A percentile compares a stretch with the other conserved stretches of the same genome.
Conservation (phyloP, 2,329 filamentous ascomycete species). For the Aspergillus pseudoviridinutans region DNA sequence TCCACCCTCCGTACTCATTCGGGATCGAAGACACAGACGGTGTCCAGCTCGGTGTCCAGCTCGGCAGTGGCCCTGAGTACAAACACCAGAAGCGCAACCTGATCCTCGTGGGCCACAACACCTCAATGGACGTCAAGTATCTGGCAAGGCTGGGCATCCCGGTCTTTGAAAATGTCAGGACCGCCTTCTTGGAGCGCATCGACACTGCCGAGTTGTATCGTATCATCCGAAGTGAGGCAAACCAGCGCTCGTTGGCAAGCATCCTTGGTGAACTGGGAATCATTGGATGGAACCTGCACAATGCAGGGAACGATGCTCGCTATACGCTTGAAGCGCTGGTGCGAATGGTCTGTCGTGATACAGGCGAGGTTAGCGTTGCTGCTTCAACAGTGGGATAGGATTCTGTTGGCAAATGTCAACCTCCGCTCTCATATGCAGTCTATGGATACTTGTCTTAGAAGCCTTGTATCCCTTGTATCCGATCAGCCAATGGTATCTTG, state of each 20-base stretch:
- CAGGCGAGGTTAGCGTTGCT: not conserved
- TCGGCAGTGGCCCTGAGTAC: conserved; percentile 5
- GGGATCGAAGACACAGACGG: conserved; percentile 2
- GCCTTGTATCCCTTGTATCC: too few relatives aligned
- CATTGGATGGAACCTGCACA: conserved; percentile 66
- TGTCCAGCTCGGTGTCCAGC: not conserved
- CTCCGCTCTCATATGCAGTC: not conserved
- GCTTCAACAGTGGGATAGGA: not conserved
- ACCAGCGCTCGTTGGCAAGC: conserved; percentile 54
- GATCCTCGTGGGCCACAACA: conserved; percentile 75
- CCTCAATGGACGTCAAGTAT: conserved; percentile 64
- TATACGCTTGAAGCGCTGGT: conserved; percentile 75
- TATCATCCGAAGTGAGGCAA: conserved; percentile 52
- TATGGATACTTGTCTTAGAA: too few relatives aligned
- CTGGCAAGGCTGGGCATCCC: conserved; percentile 64
- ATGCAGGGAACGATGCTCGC: conserved; percentile 79
- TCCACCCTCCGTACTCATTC: conserved; percentile 52
- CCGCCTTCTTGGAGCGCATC: conserved; percentile 58
- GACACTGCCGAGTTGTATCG: conserved; percentile 74
- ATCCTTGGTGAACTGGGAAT: conserved; percentile 65
- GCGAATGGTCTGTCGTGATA: conserved; percentile 40
- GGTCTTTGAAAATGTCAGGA: conserved; percentile 8
- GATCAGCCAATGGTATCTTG: too few relatives aligned
- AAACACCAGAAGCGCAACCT: conserved; percentile 50
- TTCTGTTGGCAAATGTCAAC: not conserved